Evolutionary conservation across 306 rosid genomes (phyloP).

Genomic region (Phaseolus lunatus): DNA sequence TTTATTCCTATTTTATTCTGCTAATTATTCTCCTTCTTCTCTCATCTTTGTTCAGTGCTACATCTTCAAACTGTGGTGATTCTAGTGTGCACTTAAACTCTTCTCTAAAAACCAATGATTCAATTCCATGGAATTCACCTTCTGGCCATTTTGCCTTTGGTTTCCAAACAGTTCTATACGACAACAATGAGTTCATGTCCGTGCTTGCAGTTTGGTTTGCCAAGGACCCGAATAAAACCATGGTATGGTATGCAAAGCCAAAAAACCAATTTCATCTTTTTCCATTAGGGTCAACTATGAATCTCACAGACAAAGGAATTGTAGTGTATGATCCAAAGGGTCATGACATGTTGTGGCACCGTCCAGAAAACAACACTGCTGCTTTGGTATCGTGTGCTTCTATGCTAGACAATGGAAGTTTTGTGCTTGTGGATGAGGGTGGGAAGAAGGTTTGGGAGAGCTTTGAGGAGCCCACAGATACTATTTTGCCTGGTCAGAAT

Average conservation of each 20-base stretch:
- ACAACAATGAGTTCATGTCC: neutral
- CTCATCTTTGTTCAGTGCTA: neutral
- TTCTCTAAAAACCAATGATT: neutral
- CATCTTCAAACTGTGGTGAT: neutral
- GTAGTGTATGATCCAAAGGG: slow-evolving; percentile 11
- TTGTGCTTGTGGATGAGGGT: neutral
- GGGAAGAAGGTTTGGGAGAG: slow-evolving; percentile 11
- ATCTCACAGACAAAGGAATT: slow-evolving; percentile 22
- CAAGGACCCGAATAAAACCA: neutral
- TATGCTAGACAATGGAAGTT: slow-evolving; percentile 16
- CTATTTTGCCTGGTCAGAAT: slow-evolving; percentile 47
- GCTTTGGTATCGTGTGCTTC: neutral
- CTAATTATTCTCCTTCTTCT: neutral
- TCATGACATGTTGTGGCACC: slow-evolving; percentile 11
- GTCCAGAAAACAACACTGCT: neutral
- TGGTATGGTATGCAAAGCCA: slow-evolving; percentile 49
- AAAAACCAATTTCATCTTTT: neutral
- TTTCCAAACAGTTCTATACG: neutral
- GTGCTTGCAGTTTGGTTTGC: slow-evolving; percentile 9
- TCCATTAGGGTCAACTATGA: slow-evolving; percentile 32
- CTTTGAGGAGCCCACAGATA: slow-evolving; percentile 35
- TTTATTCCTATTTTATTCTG: neutral
- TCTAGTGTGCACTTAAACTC: neutral
- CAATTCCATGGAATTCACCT: neutral
- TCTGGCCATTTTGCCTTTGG: neutral